These are phyloP conservation scores for Scorias spongiosa DNA, from an alignment of 2,329 filamentous ascomycete species.

Conservation along the genomic window DNA sequence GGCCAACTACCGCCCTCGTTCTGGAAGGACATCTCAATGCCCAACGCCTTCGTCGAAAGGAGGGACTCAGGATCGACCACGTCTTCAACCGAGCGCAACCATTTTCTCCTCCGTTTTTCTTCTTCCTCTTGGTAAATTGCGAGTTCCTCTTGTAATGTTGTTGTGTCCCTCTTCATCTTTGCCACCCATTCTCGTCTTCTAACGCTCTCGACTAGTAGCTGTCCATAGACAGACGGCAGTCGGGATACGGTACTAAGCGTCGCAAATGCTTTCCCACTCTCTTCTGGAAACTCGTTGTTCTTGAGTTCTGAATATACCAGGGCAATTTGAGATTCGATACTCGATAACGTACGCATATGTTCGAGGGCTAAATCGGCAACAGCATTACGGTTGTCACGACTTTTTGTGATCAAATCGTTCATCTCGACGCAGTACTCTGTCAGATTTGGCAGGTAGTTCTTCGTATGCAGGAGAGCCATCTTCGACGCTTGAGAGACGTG, in stretches of 20 bases:
- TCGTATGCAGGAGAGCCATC: constrained; percentile 47
- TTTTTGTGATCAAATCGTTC: constrained; percentile 36
- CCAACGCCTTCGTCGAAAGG: constrained; percentile 51
- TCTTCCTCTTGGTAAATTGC: constrained; percentile 87
- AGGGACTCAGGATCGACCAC: constrained; percentile 51
- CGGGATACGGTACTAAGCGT: constrained; percentile 65
- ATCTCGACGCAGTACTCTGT: constrained; percentile 42
- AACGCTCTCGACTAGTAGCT: constrained; percentile 72
- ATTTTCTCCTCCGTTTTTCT: constrained; percentile 71
- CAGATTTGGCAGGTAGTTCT: constrained; percentile 47
- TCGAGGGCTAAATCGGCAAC: constrained; percentile 50
- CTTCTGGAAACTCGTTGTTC: constrained; percentile 54
- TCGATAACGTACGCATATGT: constrained; percentile 70
- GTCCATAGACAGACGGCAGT: constrained; percentile 78
- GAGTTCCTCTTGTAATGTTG: constrained; percentile 82
- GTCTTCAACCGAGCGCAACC: constrained; percentile 72
- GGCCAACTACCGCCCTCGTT: constrained; percentile 75
- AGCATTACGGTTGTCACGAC: constrained; percentile 48
- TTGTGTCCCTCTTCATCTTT: constrained; percentile 76
- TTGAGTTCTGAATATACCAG: constrained; percentile 58
- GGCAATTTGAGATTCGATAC: constrained; percentile 61
- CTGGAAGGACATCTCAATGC: constrained; percentile 72
- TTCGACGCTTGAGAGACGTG: constrained; percentile 46
- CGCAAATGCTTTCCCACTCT: constrained; percentile 68
- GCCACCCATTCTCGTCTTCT: constrained; percentile 80